Evolutionary conservation across 192 early-diverging fungal species (phyloP).

Genomic region (Coemansia sp.): DNA sequence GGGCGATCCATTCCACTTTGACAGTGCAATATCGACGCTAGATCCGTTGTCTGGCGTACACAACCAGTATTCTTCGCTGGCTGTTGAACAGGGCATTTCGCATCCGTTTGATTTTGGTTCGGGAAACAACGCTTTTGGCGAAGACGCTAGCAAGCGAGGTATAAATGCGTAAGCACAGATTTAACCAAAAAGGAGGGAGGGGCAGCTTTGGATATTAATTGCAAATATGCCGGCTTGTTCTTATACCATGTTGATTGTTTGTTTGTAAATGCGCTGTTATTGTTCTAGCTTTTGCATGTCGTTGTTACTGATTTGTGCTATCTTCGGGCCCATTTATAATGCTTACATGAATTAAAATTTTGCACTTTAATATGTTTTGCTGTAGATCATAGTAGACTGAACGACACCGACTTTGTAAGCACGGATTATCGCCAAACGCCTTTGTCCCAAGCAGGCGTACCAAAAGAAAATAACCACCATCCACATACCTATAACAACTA

Average conservation of each 20-base stretch:
- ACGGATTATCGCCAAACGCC: slow-evolving; percentile 2
- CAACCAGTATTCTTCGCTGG: slow-evolving; percentile 6
- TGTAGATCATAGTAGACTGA: slow-evolving; percentile 44
- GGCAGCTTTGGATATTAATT: no score
- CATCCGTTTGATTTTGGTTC: slow-evolving; percentile 11
- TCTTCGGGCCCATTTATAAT: no score
- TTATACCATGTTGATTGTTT: background rate
- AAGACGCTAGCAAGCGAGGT: slow-evolving; percentile 28
- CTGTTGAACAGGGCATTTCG: slow-evolving; percentile 4
- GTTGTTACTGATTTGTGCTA: background rate
- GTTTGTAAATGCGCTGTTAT: slow-evolving; percentile 2
- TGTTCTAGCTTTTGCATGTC: no score
- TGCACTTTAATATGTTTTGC: slow-evolving; percentile 10
- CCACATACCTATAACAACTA: background rate
- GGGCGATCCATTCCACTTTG: slow-evolving; percentile 22
- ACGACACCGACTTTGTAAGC: slow-evolving; percentile 11
- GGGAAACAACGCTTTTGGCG: slow-evolving; percentile 2
- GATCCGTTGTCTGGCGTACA: slow-evolving; percentile 5
- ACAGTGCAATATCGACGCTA: slow-evolving; percentile 18
- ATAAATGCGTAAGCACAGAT: slow-evolving; percentile 10
- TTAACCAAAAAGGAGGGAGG: background rate
- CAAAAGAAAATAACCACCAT: background rate
- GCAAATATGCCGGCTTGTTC: background rate
- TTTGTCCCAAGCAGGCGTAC: background rate
- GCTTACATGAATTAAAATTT: no score